phyloP scores from a whole-genome alignment of 257 asterid species.

The Ilex aquifolium region DNA sequence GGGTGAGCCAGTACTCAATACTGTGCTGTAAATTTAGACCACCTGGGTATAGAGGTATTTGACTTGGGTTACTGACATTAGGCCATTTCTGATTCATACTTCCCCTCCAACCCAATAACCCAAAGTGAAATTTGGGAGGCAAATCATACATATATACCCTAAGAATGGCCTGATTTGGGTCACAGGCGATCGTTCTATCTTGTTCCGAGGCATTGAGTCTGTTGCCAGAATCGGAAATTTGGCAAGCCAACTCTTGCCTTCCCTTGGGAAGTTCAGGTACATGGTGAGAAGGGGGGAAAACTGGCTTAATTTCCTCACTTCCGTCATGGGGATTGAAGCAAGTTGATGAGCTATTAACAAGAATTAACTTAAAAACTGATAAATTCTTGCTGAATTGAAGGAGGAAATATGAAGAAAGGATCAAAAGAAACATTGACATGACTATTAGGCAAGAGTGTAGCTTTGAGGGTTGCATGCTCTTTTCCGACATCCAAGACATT shows the following conservation, averaged over 20 bases:
- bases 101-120: conserved; percentile 58
- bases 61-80: conserved; percentile 20
- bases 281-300: conserved; percentile 12
- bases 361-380: conserved; percentile 6
- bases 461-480: not conserved
- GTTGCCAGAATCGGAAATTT: conserved; percentile 5
- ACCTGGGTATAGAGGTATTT: conserved; percentile 63
- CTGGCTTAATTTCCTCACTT: conserved; percentile 9
- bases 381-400: not conserved
- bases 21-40: conserved; percentile 78
- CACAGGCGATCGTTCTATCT: conserved; percentile 20
- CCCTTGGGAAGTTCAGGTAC: conserved; percentile 5
- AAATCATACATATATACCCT: conserved; percentile 70
- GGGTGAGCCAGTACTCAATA: conserved; percentile 70
- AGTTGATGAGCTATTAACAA: conserved; percentile 27
- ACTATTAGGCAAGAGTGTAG: not conserved
- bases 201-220: conserved; percentile 14
- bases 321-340: conserved; percentile 12
- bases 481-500: not conserved
- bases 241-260: conserved; percentile 10
- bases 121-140: conserved; percentile 72
- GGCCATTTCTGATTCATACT: conserved; percentile 53
- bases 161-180: conserved; percentile 38
- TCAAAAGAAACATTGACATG: not conserved
- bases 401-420: not conserved